These are phyloP conservation scores for Penium margaritaceum DNA, from an alignment of 139 green algal species.

Conservation along the genomic window DNA sequence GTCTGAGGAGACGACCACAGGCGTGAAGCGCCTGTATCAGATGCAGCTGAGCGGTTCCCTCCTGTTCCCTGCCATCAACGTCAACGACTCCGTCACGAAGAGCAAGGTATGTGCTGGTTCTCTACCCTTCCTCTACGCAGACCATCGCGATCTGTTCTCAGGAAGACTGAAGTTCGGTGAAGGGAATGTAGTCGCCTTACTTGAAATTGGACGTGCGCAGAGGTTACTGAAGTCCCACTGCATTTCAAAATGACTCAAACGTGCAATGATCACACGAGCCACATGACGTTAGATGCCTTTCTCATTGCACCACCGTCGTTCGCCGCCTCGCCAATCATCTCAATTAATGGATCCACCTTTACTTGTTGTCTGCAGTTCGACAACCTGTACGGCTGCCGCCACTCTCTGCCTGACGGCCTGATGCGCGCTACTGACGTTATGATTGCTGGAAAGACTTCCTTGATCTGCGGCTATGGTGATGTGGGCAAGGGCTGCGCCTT, in stretches of 20 bases:
- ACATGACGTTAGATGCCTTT: neutral
- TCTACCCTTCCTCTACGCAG: neutral
- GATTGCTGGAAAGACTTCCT: conserved; percentile 66
- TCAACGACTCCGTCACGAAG: conserved; percentile 99
- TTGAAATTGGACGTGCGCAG: neutral
- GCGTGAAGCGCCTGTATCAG: conserved; percentile 98
- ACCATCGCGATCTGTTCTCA: neutral
- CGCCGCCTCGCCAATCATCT: neutral
- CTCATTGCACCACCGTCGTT: neutral
- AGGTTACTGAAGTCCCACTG: neutral
- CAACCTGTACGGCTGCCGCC: conserved; percentile 99
- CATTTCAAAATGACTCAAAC: neutral
- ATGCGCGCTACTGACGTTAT: conserved; percentile 99
- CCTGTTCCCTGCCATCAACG: conserved; percentile 99
- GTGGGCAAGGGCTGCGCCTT: conserved; percentile 95
- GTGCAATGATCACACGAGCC: neutral
- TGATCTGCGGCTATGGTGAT: conserved; percentile 92
- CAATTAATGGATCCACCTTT: neutral
- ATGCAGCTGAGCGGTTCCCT: conserved; percentile 81
- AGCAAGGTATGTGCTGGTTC: conserved; percentile 65
- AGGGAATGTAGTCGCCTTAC: neutral
- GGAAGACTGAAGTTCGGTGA: neutral
- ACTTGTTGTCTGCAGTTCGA: conserved; percentile 70
- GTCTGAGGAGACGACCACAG: conserved; percentile 98
- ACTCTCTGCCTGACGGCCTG: conserved; percentile 98